Conservation (phyloP, 805 yeast genomes). For the Candida sithepensis region DNA sequence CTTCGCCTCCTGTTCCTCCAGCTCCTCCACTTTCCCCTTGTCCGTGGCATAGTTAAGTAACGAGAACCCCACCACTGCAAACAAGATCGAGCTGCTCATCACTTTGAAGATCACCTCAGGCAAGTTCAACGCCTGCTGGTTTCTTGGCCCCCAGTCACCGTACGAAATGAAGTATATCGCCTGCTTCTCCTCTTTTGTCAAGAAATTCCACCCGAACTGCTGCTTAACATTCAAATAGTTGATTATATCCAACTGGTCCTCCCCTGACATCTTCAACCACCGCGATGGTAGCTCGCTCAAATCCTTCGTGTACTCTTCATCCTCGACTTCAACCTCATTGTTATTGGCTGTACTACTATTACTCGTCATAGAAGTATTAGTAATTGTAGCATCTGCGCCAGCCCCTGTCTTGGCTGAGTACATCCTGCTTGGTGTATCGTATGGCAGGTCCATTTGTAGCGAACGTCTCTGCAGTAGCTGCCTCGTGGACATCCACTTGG, state of each 20-base stretch:
- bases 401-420: background rate
- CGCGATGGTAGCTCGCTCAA: conserved; percentile 27
- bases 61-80: conserved; percentile 33
- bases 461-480: too few relatives aligned
- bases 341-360: too few relatives aligned
- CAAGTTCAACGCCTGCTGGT: conserved; percentile 21
- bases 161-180: conserved; percentile 57
- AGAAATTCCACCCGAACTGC: conserved; percentile 34
- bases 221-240: conserved; percentile 35
- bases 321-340: conserved; percentile 10
- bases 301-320: conserved; percentile 29
- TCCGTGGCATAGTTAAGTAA: conserved; percentile 31
- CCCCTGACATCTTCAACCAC: conserved; percentile 33
- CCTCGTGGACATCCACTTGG: too few relatives aligned
- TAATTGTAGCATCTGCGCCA: background rate
- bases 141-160: conserved; percentile 65
- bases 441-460: too few relatives aligned
- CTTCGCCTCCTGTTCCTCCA: background rate
- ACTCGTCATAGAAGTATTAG: too few relatives aligned
- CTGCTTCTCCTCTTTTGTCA: conserved; percentile 50
- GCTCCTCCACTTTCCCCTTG: conserved; percentile 16
- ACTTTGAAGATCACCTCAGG: conserved; percentile 33
- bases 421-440: background rate
- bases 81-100: conserved; percentile 31
- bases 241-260: conserved; percentile 33